A percentile compares a stretch with the other conserved stretches of the same genome.
Evolutionary conservation across 371 early-diverging fungal species (phyloP).

Genomic region (Mucor irregularis): DNA sequence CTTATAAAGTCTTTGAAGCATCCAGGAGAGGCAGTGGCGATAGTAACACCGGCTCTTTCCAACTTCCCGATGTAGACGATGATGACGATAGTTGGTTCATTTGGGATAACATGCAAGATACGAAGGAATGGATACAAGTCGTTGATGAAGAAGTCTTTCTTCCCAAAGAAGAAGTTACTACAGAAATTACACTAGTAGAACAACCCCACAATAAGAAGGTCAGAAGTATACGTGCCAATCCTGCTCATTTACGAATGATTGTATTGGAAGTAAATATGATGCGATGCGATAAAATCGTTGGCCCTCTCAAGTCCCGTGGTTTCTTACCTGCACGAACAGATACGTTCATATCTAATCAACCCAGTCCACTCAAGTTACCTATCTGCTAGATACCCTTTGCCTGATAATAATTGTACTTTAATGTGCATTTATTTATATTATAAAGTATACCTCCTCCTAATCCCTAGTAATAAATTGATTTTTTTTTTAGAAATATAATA

Average conservation of each 20-base stretch:
- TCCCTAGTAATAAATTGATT: no score
- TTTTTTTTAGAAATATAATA: no score
- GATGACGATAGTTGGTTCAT: conserved; percentile 28
- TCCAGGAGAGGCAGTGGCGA: background rate
- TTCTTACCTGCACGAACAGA: conserved; percentile 47
- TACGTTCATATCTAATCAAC: conserved; percentile 17
- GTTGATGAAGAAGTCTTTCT: conserved; percentile 5
- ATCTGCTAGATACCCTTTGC: background rate
- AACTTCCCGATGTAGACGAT: conserved; percentile 12
- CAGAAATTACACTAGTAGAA: background rate
- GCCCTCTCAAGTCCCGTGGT: conserved; percentile 53
- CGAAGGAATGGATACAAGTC: conserved; percentile 10
- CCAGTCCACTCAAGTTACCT: conserved; percentile 21
- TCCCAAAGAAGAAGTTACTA: conserved; percentile 7
- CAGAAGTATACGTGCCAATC: conserved; percentile 50
- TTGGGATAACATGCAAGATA: conserved; percentile 26
- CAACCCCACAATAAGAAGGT: background rate
- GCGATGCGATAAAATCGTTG: conserved; percentile 55
- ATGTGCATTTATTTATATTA: no score
- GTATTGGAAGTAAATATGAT: conserved; percentile 62
- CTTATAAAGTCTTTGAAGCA: conserved; percentile 22
- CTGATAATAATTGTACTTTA: no score
- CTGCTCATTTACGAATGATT: conserved; percentile 59
- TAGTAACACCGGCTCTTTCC: no score
- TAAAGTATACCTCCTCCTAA: no score